Evolutionary conservation across 495 filamentous ascomycete genomes (phyloP).

Genomic region (Talaromyces adpressus): DNA sequence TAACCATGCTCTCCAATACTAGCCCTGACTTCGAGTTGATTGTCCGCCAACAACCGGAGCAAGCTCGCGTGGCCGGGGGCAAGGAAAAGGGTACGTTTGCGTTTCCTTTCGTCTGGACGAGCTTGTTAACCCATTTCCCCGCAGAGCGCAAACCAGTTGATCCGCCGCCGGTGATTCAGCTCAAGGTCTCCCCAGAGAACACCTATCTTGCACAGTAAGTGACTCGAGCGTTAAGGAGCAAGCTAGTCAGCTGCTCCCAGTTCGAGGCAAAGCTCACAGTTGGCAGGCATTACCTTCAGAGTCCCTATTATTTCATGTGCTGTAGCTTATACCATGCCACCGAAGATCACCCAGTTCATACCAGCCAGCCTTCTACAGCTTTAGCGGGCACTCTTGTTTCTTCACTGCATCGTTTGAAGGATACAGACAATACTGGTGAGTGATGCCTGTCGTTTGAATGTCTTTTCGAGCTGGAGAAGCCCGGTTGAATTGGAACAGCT

Average conservation of each 20-base stretch:
- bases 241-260: slow-evolving; percentile 10
- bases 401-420: slow-evolving; percentile 88
- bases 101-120: slow-evolving; percentile 9
- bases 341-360: slow-evolving; percentile 49
- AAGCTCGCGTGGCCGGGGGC: slow-evolving; percentile 61
- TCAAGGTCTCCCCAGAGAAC: slow-evolving; percentile 58
- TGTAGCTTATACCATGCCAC: slow-evolving; percentile 60
- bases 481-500: background rate
- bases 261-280: background rate
- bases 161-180: slow-evolving; percentile 86
- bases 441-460: slow-evolving; percentile 5
- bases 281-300: slow-evolving; percentile 60
- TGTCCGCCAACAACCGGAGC: slow-evolving; percentile 60
- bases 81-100: slow-evolving; percentile 58
- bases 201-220: slow-evolving; percentile 68
- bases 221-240: no score
- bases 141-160: slow-evolving; percentile 91
- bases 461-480: background rate
- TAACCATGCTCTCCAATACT: slow-evolving; percentile 37
- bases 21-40: slow-evolving; percentile 54
- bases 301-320: slow-evolving; percentile 81
- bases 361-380: slow-evolving; percentile 39
- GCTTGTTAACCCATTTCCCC: background rate
- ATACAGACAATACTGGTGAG: slow-evolving; percentile 74
- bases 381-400: slow-evolving; percentile 81